These are phyloP conservation scores for Cajanus cajan DNA, from an alignment of 306 rosid species.

Conservation along the genomic window DNA sequence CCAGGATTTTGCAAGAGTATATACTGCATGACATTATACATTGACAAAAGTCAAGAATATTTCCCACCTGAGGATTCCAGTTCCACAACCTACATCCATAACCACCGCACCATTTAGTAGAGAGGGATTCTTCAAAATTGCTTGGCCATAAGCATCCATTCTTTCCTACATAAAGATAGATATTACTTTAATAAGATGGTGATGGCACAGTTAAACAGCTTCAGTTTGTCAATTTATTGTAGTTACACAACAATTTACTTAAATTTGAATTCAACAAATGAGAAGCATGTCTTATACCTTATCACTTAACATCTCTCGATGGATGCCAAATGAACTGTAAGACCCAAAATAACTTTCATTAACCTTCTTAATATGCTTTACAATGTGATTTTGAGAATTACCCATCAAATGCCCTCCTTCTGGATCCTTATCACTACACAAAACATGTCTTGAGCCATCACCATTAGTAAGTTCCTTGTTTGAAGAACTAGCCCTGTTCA, in stretches of 20 bases:
- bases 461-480: constrained; percentile 36
- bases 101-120: constrained; percentile 71
- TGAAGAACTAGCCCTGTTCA: constrained; percentile 40
- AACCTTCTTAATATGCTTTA: constrained; percentile 62
- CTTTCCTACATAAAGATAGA: constrained; percentile 58
- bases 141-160: constrained; percentile 87
- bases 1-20: background rate
- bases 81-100: constrained; percentile 96
- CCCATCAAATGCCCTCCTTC: constrained; percentile 36
- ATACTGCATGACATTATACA: background rate
- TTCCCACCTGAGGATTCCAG: constrained; percentile 89
- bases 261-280: constrained; percentile 18
- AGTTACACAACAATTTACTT: constrained; percentile 13
- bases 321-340: constrained; percentile 91
- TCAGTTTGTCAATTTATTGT: background rate
- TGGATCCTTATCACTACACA: constrained; percentile 31
- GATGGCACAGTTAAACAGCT: constrained; percentile 7
- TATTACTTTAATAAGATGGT: background rate
- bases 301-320: constrained; percentile 93
- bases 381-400: constrained; percentile 42
- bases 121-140: constrained; percentile 79
- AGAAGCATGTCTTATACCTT: constrained; percentile 51
- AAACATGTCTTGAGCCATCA: constrained; percentile 30
- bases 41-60: constrained; percentile 16
- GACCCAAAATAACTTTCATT: constrained; percentile 87